phyloP scores from a whole-genome alignment of 352 stramenopile species.

The Phytopythium montanum region DNA sequence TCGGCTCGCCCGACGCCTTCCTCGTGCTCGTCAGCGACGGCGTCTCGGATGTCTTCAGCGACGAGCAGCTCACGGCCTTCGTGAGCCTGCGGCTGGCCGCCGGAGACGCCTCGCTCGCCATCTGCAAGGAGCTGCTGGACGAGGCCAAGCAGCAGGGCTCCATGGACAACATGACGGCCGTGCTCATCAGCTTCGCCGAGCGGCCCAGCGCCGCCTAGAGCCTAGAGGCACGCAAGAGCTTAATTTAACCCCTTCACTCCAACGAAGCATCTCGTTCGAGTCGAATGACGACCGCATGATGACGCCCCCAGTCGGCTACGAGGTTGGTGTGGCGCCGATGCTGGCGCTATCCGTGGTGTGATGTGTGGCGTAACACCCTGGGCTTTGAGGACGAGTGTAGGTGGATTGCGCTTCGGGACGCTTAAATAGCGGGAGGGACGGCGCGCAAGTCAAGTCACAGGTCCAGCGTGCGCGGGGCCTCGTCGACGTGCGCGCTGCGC shows the following conservation, averaged over 20 bases:
- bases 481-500: conserved; percentile 22
- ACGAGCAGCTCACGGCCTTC: conserved; percentile 69
- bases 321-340: no score
- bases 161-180: conserved; percentile 82
- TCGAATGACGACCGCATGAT: no score
- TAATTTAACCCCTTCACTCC: no score
- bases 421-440: neutral
- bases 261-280: no score
- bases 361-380: no score
- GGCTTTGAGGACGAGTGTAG: no score
- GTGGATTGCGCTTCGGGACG: neutral
- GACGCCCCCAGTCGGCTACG: no score
- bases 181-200: conserved; percentile 68
- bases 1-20: conserved; percentile 48
- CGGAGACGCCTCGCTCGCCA: conserved; percentile 44
- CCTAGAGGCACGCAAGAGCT: neutral
- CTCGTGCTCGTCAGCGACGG: conserved; percentile 80
- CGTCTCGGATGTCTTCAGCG: conserved; percentile 68
- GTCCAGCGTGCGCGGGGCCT: conserved; percentile 35
- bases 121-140: conserved; percentile 67
- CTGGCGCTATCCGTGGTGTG: no score
- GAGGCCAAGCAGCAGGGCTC: conserved; percentile 60
- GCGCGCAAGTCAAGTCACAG: conserved; percentile 24
- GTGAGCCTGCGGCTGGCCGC: conserved; percentile 37
- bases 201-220: neutral